A percentile compares a stretch with the other conserved stretches of the same genome.
Evolutionary conservation across 306 rosid genomes (phyloP).

Genomic region (Vigna hirtella): DNA sequence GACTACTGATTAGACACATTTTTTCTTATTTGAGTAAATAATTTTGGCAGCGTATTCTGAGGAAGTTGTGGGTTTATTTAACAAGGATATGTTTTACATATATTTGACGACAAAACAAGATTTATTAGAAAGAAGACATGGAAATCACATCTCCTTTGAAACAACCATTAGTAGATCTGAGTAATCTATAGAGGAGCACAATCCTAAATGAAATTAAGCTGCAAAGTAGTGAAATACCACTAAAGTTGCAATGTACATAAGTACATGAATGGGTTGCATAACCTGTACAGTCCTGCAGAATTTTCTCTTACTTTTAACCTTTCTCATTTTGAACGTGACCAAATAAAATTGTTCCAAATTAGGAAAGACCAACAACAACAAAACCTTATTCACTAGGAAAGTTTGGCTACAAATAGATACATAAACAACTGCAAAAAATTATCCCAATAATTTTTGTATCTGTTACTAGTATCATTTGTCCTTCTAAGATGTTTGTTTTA

Average conservation of each 20-base stretch:
- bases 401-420: not conserved
- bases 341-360: slow-evolving; percentile 10
- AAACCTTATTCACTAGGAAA: not conserved
- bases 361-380: slow-evolving; percentile 1
- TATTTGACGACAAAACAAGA: not conserved
- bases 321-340: not conserved
- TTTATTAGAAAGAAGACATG: slow-evolving; percentile 17
- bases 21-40: not conserved
- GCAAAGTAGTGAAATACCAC: not conserved
- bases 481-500: slow-evolving; percentile 1
- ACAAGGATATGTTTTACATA: not conserved
- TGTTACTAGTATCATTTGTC: not conserved
- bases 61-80: slow-evolving; percentile 17
- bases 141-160: not conserved
- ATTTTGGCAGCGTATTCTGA: slow-evolving; percentile 13
- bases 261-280: not conserved
- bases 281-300: not conserved
- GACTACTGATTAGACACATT: not conserved
- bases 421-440: not conserved
- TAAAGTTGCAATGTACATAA: not conserved
- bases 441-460: not conserved
- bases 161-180: slow-evolving; percentile 1
- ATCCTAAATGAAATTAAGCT: slow-evolving; percentile 12
- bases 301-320: not conserved
- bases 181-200: not conserved